These are phyloP conservation scores for Rhododendron ferrugineum DNA, from an alignment of 148 eudicot species.

Conservation along the genomic window DNA sequence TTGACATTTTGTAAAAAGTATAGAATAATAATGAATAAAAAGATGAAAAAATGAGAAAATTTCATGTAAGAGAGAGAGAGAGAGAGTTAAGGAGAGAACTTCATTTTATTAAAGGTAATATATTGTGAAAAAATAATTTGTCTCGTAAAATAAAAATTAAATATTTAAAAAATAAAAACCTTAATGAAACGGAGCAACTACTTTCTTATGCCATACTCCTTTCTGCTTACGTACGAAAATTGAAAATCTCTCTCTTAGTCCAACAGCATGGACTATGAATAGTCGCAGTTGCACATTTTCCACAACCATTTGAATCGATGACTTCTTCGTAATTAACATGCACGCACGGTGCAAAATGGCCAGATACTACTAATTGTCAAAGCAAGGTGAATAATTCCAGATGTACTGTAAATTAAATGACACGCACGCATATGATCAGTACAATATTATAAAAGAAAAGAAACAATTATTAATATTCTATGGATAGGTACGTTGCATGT, in stretches of 20 bases:
- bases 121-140: too few species aligned
- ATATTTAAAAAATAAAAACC: too few species aligned
- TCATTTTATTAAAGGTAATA: too few species aligned
- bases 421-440: background rate
- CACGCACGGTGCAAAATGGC: background rate
- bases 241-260: background rate
- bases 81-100: too few species aligned
- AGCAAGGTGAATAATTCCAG: background rate
- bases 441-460: too few species aligned
- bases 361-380: background rate
- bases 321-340: background rate
- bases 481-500: background rate
- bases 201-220: background rate
- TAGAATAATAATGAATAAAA: too few species aligned
- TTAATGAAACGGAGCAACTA: rapidly evolving
- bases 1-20: too few species aligned
- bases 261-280: background rate
- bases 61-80: too few species aligned
- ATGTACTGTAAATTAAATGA: background rate
- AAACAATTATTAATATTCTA: too few species aligned
- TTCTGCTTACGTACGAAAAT: background rate
- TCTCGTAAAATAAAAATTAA: too few species aligned
- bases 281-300: background rate
- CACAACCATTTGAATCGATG: background rate
- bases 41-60: too few species aligned